A percentile compares a stretch with the other conserved stretches of the same genome.
Conservation (phyloP, 1,284 basidiomycete species). For the Leccinum glutinopallens region DNA sequence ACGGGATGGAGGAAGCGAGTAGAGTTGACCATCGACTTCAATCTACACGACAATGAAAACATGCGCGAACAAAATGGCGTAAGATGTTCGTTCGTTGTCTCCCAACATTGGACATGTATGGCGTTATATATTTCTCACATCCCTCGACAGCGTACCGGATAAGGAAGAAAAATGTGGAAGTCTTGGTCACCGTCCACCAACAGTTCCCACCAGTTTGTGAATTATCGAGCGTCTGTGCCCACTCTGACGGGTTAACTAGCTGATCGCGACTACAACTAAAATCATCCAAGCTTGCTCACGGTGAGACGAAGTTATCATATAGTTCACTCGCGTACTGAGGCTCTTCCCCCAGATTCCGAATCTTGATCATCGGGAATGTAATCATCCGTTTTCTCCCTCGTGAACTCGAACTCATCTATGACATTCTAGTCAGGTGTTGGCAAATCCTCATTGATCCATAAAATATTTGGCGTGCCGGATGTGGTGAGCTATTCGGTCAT, state of each 20-base stretch:
- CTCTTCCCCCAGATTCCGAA: slow-evolving; percentile 14
- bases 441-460: slow-evolving; percentile 22
- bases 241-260: slow-evolving; percentile 2
- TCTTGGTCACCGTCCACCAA: slow-evolving; percentile 5
- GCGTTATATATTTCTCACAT: slow-evolving; percentile 1
- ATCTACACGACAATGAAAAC: not conserved
- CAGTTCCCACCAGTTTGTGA: slow-evolving; percentile 6
- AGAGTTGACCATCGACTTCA: slow-evolving; percentile 7
- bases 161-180: slow-evolving; percentile 11
- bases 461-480: slow-evolving; percentile 16
- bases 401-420: not conserved
- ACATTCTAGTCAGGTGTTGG: slow-evolving; percentile 20
- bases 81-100: slow-evolving; percentile 1
- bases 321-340: not conserved
- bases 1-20: not conserved
- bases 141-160: slow-evolving; percentile 17
- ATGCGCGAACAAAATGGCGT: slow-evolving; percentile 8
- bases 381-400: not conserved
- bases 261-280: slow-evolving; percentile 3
- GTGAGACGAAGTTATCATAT: slow-evolving; percentile 2
- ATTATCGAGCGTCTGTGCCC: not conserved
- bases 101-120: not conserved
- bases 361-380: slow-evolving; percentile 25
- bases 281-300: slow-evolving; percentile 13
- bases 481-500: slow-evolving; percentile 14